Evolutionary conservation across 2,329 filamentous ascomycete species (phyloP).

Genomic region (Xylaria multiplex): DNA sequence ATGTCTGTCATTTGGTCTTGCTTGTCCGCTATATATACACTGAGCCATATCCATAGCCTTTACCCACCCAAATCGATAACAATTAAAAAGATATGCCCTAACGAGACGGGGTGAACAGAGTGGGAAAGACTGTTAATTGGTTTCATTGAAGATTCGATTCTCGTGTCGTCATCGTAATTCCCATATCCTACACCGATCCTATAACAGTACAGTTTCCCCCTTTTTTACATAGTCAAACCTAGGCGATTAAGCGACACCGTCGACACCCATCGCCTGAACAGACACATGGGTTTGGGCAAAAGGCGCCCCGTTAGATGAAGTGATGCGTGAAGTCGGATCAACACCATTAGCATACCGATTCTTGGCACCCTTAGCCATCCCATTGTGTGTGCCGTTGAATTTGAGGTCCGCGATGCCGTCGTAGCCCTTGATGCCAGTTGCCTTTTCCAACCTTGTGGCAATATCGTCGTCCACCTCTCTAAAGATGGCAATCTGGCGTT

Average conservation of each 20-base stretch:
- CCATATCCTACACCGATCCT: too few species aligned
- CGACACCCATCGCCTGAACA: conserved; percentile 7
- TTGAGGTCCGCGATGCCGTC: conserved; percentile 62
- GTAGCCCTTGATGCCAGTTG: conserved; percentile 69
- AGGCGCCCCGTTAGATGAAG: conserved; percentile 16
- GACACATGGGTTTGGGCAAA: conserved; percentile 14
- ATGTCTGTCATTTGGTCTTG: too few species aligned
- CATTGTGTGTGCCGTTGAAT: conserved; percentile 71
- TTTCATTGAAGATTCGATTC: too few species aligned
- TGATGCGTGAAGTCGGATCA: conserved; percentile 29
- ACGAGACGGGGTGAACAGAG: too few species aligned
- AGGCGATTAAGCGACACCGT: not conserved
- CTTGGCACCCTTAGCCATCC: conserved; percentile 62
- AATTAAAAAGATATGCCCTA: too few species aligned
- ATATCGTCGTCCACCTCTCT: conserved; percentile 69
- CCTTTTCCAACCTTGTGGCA: conserved; percentile 68
- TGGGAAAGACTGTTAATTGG: too few species aligned
- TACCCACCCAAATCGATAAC: too few species aligned
- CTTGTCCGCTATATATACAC: too few species aligned
- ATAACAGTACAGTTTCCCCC: too few species aligned
- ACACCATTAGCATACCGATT: conserved; percentile 63
- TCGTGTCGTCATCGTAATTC: too few species aligned
- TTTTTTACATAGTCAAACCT: not conserved
- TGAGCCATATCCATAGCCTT: too few species aligned
- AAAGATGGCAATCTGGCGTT: conserved; percentile 73